These are phyloP conservation scores for Suhomyces yuchorum DNA, from an alignment of 1,139 yeast species.

Conservation along the genomic window DNA sequence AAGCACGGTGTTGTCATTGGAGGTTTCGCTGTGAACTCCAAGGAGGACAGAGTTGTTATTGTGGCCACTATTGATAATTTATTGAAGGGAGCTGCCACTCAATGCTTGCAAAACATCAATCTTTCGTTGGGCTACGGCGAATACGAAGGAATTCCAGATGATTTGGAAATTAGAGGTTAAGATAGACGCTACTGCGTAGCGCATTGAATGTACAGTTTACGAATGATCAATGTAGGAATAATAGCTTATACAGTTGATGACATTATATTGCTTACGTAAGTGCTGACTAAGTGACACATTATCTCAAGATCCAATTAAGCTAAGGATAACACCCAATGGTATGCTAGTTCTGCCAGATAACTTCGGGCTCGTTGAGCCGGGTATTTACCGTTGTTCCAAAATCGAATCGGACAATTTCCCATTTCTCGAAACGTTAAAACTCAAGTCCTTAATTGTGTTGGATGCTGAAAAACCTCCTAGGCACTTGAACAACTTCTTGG, in stretches of 20 bases:
- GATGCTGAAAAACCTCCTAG: slow-evolving; percentile 77
- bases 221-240: neutral
- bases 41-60: slow-evolving; percentile 86
- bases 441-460: slow-evolving; percentile 59
- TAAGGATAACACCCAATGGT: neutral
- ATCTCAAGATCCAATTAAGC: neutral
- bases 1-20: slow-evolving; percentile 95
- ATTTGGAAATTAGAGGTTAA: slow-evolving; percentile 48
- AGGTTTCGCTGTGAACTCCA: slow-evolving; percentile 89
- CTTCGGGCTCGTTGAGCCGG: slow-evolving; percentile 76
- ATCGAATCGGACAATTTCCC: slow-evolving; percentile 60
- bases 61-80: slow-evolving; percentile 95
- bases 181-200: slow-evolving; percentile 1
- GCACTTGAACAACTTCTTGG: slow-evolving; percentile 48
- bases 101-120: slow-evolving; percentile 93
- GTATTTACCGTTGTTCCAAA: slow-evolving; percentile 61
- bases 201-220: neutral
- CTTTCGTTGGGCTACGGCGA: slow-evolving; percentile 88
- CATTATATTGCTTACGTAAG: no score
- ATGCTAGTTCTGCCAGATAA: slow-evolving; percentile 82
- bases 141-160: slow-evolving; percentile 88
- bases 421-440: slow-evolving; percentile 62
- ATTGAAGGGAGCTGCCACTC: slow-evolving; percentile 98
- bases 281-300: neutral
- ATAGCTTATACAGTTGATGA: neutral